Percentiles rank a stretch among this genome's conserved stretches.
These are phyloP conservation scores for Berkeleyomyces basicola DNA, from an alignment of 2,329 filamentous ascomycete species.

Conservation along the genomic window DNA sequence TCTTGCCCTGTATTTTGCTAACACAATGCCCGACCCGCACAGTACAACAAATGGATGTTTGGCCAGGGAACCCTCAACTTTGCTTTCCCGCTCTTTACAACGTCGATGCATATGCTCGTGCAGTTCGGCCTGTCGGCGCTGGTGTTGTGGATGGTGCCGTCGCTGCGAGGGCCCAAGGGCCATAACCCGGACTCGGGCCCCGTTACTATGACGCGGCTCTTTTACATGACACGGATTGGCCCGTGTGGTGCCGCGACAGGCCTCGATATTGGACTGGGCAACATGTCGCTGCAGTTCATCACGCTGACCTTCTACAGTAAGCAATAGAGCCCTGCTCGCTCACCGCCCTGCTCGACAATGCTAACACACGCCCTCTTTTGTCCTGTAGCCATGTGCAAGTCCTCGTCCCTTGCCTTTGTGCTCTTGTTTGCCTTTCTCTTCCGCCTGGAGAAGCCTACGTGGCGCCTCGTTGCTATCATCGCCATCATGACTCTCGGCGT, in stretches of 20 bases:
- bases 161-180: conserved; percentile 49
- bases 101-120: conserved; percentile 86
- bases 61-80: conserved; percentile 72
- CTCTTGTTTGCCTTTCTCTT: conserved; percentile 91
- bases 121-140: conserved; percentile 68
- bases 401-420: conserved; percentile 86
- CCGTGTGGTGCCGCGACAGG: conserved; percentile 88
- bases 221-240: conserved; percentile 81
- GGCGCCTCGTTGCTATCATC: conserved; percentile 75
- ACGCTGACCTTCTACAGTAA: conserved; percentile 87
- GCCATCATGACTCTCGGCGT: conserved; percentile 83
- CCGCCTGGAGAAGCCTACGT: conserved; percentile 72
- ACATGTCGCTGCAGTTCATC: conserved; percentile 91
- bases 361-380: conserved; percentile 16
- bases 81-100: conserved; percentile 87
- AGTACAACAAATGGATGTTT: conserved; percentile 99
- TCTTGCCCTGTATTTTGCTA: conserved; percentile 16
- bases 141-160: conserved; percentile 70
- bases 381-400: conserved; percentile 81
- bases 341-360: neutral
- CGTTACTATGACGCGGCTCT: conserved; percentile 65
- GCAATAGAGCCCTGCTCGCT: conserved; percentile 18
- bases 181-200: conserved; percentile 32
- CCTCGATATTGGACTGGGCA: conserved; percentile 87
- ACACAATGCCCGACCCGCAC: conserved; percentile 12